Evolutionary conservation across 768 basidiomycete species (phyloP).

Genomic region (Imleria badia): DNA sequence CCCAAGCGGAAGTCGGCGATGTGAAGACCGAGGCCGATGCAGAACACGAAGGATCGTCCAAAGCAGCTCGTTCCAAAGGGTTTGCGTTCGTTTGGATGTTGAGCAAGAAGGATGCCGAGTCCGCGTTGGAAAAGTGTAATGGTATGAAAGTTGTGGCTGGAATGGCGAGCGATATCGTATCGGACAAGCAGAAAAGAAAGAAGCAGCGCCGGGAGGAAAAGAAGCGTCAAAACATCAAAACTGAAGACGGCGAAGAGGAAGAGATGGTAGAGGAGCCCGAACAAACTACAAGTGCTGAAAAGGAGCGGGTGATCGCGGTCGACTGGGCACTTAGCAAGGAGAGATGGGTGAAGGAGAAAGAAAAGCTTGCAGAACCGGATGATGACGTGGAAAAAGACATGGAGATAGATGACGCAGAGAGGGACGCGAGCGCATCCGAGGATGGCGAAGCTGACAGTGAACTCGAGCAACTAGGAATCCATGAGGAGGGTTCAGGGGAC

Average conservation of each 20-base stretch:
- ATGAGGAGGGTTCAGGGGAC: conserved; percentile 30
- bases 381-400: conserved; percentile 35
- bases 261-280: conserved; percentile 37
- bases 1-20: conserved; percentile 39
- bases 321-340: conserved; percentile 97
- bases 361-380: conserved; percentile 42
- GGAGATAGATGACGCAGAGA: conserved; percentile 32
- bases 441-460: conserved; percentile 38
- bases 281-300: conserved; percentile 35
- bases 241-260: conserved; percentile 36
- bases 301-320: conserved; percentile 77
- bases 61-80: conserved; percentile 54
- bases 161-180: conserved; percentile 51
- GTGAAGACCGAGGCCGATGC: conserved; percentile 31
- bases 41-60: conserved; percentile 12
- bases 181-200: conserved; percentile 68
- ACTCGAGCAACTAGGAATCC: conserved; percentile 45
- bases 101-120: conserved; percentile 79
- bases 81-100: conserved; percentile 97
- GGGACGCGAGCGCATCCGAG: conserved; percentile 20
- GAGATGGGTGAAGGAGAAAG: conserved; percentile 82
- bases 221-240: conserved; percentile 35
- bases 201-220: conserved; percentile 56
- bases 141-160: conserved; percentile 69
- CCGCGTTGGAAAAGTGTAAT: conserved; percentile 77